Percentiles rank a stretch among this genome's conserved stretches.
phyloP scores from a whole-genome alignment of 768 basidiomycete genomes.

The Inosperma sp. region DNA sequence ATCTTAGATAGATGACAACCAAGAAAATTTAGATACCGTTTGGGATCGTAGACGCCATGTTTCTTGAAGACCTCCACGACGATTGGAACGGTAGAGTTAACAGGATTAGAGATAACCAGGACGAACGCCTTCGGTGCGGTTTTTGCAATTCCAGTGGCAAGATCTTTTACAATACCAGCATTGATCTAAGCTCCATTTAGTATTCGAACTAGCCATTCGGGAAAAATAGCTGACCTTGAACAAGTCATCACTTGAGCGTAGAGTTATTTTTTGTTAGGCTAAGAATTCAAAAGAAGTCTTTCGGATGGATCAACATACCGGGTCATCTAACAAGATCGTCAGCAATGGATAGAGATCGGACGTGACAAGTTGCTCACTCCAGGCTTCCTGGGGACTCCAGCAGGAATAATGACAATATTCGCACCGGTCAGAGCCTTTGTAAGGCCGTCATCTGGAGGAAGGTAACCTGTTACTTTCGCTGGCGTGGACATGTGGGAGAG shows the following conservation, averaged over 20 bases:
- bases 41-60: slow-evolving; percentile 85
- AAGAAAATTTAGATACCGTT: slow-evolving; percentile 50
- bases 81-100: slow-evolving; percentile 98
- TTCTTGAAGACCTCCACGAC: slow-evolving; percentile 95
- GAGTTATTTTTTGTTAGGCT: slow-evolving; percentile 13
- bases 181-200: slow-evolving; percentile 66
- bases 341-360: slow-evolving; percentile 12
- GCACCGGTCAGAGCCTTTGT: slow-evolving; percentile 81
- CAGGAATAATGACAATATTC: slow-evolving; percentile 90
- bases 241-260: slow-evolving; percentile 70
- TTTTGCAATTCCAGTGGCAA: slow-evolving; percentile 86
- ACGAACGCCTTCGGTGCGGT: slow-evolving; percentile 85
- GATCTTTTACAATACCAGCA: slow-evolving; percentile 91
- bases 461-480: slow-evolving; percentile 77
- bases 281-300: slow-evolving; percentile 10
- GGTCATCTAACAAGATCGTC: slow-evolving; percentile 42
- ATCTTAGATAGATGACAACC: background rate
- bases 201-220: slow-evolving; percentile 5
- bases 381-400: slow-evolving; percentile 94
- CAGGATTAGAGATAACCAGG: slow-evolving; percentile 97
- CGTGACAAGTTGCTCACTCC: slow-evolving; percentile 51
- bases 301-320: slow-evolving; percentile 35
- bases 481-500: slow-evolving; percentile 90
- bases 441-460: slow-evolving; percentile 75
- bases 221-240: slow-evolving; percentile 65